phyloP scores from a whole-genome alignment of 345 rosid species.

The Eucalyptus polyanthemos region DNA sequence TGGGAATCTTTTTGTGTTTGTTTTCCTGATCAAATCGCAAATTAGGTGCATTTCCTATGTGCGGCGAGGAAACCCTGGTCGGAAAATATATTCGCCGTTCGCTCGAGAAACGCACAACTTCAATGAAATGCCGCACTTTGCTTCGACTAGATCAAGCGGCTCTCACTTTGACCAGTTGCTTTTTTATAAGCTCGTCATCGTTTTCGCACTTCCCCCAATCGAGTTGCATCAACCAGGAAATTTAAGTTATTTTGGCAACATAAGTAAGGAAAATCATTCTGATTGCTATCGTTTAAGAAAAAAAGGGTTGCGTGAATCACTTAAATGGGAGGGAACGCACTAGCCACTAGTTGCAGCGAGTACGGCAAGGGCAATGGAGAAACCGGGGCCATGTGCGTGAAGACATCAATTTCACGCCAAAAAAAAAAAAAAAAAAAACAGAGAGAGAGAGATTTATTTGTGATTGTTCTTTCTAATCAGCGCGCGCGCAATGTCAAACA shows the following conservation, averaged over 20 bases:
- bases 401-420: background rate
- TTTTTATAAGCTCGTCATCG: background rate
- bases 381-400: background rate
- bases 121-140: background rate
- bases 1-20: background rate
- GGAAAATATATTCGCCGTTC: background rate
- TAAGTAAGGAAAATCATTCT: background rate
- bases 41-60: background rate
- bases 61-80: background rate
- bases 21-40: background rate
- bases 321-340: background rate
- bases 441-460: background rate
- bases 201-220: background rate
- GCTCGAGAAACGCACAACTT: background rate
- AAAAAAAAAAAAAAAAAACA: no score
- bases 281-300: background rate
- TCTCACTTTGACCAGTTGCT: background rate
- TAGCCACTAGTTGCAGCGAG: background rate
- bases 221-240: background rate
- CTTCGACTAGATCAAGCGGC: rapidly evolving
- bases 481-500: background rate
- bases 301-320: background rate
- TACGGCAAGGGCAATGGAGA: no score
- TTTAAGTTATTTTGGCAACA: background rate
- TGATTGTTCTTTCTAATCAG: background rate